Evolutionary conservation across 768 basidiomycete genomes (phyloP), one percentile per base, ranked within the genome.

Genomic region (Tubosaeta sp.): DNA sequence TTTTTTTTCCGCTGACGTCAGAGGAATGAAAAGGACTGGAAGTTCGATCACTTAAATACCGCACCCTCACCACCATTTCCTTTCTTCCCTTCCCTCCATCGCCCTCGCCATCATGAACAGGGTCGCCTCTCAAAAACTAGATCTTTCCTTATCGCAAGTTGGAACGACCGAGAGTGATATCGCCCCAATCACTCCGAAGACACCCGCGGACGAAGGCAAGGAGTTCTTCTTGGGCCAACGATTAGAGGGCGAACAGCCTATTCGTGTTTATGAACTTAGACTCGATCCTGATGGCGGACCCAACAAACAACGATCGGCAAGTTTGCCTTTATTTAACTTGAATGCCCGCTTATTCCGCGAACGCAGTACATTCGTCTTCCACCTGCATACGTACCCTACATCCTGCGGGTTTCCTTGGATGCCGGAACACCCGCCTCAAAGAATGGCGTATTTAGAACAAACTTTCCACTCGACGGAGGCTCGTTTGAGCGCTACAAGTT

Each of bases 391-490:
- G 74, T 74, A 16, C 95, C 95, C 1, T 99, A 98, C 66, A 81
- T 98, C 45, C 74, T 99, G 26, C 85, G 97, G 48, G 88, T 99
- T 33, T 86, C 88, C 17, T 78, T 98, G 46, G 88, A 95, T 43
- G 90, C 95, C 1, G 97, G 97, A 7, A 94, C 94, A 3, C 86
- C 91, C 2, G 91, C 92, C 10, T 82, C 91, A 8, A 85, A 83
- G 62, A 91, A 95, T 62, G 97, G 94, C 47, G 80, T 93, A 1
- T 89, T 99, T 70, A 92, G 87, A 74, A 95, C 94, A 52, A 97
- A 98, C 68, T 97, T 98, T 63, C 97, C 97, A 2, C 78, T 99
- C 6, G 90, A 98, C 59, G 95, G 95, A 5, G 92, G 93, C 32
- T 71, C 68, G 17, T 98, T 97, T 66, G 80, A 81, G 39, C 80